A percentile compares a stretch with the other conserved stretches of the same genome.
Evolutionary conservation across 176 grass and related monocot species (phyloP).

Genomic region (Leersia perrieri): DNA sequence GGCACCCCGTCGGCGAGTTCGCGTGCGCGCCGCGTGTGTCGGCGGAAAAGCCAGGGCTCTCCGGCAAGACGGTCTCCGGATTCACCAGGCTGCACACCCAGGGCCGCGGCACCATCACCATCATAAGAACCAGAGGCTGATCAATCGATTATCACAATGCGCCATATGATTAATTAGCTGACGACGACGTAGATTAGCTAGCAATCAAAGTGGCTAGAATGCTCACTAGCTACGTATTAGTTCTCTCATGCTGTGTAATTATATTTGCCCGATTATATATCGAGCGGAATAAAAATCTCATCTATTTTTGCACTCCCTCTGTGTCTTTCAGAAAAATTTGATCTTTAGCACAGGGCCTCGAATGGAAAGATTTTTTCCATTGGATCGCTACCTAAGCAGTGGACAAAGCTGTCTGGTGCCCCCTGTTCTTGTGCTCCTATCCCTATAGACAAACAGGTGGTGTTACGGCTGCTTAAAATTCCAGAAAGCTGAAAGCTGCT

Average conservation of each 20-base stretch:
- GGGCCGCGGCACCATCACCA: slow-evolving; percentile 87
- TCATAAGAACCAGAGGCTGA: slow-evolving; percentile 84
- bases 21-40: slow-evolving; percentile 63
- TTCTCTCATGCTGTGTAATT: slow-evolving; percentile 51
- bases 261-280: slow-evolving; percentile 30
- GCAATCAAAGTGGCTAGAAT: slow-evolving; percentile 7
- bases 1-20: slow-evolving; percentile 91
- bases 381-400: slow-evolving; percentile 19
- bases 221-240: not conserved
- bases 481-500: slow-evolving; percentile 49
- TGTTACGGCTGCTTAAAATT: slow-evolving; percentile 27
- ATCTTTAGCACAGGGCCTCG: not conserved
- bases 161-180: not conserved
- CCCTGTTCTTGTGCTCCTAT: slow-evolving; percentile 15
- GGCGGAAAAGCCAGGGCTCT: slow-evolving; percentile 60
- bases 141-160: not conserved
- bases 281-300: slow-evolving; percentile 31
- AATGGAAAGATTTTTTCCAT: not conserved
- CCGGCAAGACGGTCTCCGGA: slow-evolving; percentile 77
- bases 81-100: slow-evolving; percentile 73
- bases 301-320: not conserved
- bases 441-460: slow-evolving; percentile 19
- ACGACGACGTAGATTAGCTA: slow-evolving; percentile 4
- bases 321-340: not conserved
- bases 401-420: slow-evolving; percentile 32